Base-by-base conservation (phyloP, 345 rosid genomes). In the Zanthoxylum bungeanum region DNA sequence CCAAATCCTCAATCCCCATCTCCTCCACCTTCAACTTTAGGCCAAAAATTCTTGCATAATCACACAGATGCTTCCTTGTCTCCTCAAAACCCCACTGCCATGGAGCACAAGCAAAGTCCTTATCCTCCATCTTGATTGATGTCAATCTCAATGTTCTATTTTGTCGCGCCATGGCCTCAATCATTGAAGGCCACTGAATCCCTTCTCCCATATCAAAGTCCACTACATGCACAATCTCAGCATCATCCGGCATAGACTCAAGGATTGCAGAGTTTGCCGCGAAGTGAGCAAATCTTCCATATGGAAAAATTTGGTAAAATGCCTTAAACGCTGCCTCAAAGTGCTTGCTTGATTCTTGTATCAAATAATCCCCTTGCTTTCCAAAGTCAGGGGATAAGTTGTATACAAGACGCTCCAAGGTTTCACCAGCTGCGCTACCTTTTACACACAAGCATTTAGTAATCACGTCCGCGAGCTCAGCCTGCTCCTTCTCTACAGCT, bases 341-440 rank as follows among this genome's bases (percentile, higher is more conserved):
- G 74, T 85, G 85, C 68, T 76, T 83, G 64, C 56, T 52, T 1
- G 78, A 77, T 57, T 86, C 84, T 53, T 76, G 83, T 37, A 51
- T 63, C 37, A 86, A 40, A 66, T 74, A 85, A 62, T 70, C 33
- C 14, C 68, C 65, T 63, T 79, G 68, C 17, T 71, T 60, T 44
- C 69, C 80, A 8, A 21, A 9, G 40, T 69, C 73, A n/a, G 37
- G 69, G n/a, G 64, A 77, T 37, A 85, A 70, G 42, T 76, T 60
- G 75, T 77, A 88, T 4, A 82, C 88, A n/a, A 83, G 62, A 11
- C 86, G 79, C 75, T 85, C 84, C 66, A 75, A 52, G 12, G 74
- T 37, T 55, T 68, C 84, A 5, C 91, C 89, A 4, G 71, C 66
- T 4, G 89, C 85, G 33, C 69, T 74, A 10, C 67, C 82, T 72